Conservation (phyloP, 2,329 filamentous ascomycete genomes). For the Aspergillus piperis region DNA sequence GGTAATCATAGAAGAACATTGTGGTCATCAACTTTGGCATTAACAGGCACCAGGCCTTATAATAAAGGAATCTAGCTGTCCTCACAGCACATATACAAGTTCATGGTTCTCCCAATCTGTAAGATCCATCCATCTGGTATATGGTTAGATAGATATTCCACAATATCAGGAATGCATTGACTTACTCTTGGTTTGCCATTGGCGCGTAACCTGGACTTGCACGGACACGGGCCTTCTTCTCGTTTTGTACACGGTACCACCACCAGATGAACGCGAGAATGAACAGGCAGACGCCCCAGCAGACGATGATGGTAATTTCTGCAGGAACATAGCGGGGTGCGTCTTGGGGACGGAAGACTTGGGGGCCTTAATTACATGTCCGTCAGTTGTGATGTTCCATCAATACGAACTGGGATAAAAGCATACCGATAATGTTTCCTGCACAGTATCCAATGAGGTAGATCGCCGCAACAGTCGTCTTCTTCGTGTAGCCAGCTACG, state of each 20-base stretch:
- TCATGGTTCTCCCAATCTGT: constrained; percentile 67
- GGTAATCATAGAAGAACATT: not conserved
- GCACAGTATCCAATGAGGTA: constrained; percentile 51
- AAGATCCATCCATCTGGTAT: constrained; percentile 57
- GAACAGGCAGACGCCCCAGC: constrained; percentile 55
- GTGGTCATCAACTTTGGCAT: not conserved
- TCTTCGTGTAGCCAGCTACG: constrained; percentile 56
- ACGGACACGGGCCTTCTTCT: constrained; percentile 57
- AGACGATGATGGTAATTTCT: constrained; percentile 65
- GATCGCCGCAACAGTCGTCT: constrained; percentile 54
- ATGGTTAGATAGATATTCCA: constrained; percentile 3
- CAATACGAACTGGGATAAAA: constrained; percentile 10
- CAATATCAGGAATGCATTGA: constrained; percentile 15
- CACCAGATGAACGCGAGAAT: constrained; percentile 63
- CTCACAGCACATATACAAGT: constrained; percentile 58
- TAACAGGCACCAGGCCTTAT: not conserved
- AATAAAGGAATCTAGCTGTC: not conserved
- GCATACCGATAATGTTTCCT: constrained; percentile 58
- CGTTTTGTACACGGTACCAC: constrained; percentile 62
- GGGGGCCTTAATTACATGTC: constrained; percentile 46
- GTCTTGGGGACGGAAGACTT: constrained; percentile 59
- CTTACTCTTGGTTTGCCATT: constrained; percentile 66
- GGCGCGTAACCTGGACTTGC: constrained; percentile 59
- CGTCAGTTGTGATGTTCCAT: not conserved
- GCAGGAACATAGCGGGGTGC: constrained; percentile 63